A percentile compares a stretch with the other conserved stretches of the same genome.
phyloP scores from a whole-genome alignment of 495 filamentous ascomycete genomes.

The Talaromyces liani region DNA sequence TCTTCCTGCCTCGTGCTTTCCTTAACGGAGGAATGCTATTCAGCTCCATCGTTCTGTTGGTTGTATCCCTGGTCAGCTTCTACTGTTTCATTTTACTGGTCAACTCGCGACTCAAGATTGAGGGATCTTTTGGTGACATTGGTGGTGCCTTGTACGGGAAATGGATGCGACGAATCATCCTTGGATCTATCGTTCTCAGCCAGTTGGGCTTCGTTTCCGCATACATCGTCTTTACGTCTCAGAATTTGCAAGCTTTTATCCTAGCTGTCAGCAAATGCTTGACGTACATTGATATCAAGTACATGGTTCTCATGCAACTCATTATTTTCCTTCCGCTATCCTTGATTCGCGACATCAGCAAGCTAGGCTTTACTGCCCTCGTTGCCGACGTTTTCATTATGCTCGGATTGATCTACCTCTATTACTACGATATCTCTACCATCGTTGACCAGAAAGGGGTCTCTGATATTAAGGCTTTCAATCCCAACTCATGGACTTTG shows the following conservation, averaged over 20 bases:
- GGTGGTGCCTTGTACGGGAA: constrained; percentile 86
- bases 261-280: constrained; percentile 74
- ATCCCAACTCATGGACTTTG: constrained; percentile 81
- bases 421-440: constrained; percentile 91
- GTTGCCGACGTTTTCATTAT: constrained; percentile 92
- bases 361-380: constrained; percentile 82
- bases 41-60: constrained; percentile 80
- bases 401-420: constrained; percentile 85
- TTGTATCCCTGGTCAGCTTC: constrained; percentile 77
- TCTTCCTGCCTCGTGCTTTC: constrained; percentile 89
- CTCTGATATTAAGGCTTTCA: constrained; percentile 80
- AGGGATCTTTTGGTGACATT: constrained; percentile 93
- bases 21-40: constrained; percentile 97
- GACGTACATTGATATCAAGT: constrained; percentile 74
- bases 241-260: constrained; percentile 93
- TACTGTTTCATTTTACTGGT: constrained; percentile 95
- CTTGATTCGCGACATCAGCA: constrained; percentile 89
- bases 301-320: constrained; percentile 87
- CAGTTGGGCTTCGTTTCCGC: constrained; percentile 93
- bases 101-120: constrained; percentile 71
- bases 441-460: constrained; percentile 67
- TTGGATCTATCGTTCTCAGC: constrained; percentile 83
- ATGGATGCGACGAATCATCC: constrained; percentile 79
- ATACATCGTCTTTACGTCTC: constrained; percentile 97
- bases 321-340: constrained; percentile 89